Evolutionary conservation across 371 early-diverging fungal species (phyloP).

Genomic region (Sporodiniella umbellata): DNA sequence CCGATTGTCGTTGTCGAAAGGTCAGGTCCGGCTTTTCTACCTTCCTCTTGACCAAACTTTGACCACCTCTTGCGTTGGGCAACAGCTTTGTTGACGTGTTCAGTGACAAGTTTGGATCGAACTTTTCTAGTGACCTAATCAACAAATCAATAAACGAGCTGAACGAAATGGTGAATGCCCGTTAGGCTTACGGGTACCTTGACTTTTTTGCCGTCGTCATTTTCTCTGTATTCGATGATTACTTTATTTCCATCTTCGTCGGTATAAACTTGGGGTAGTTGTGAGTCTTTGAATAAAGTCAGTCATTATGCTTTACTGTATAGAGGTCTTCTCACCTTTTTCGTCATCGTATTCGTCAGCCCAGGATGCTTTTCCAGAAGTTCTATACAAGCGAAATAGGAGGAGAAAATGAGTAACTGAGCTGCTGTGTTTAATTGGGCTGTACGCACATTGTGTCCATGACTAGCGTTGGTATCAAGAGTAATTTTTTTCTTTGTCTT

Average conservation of each 20-base stretch:
- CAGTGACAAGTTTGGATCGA: slow-evolving; percentile 73
- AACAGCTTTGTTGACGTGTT: slow-evolving; percentile 85
- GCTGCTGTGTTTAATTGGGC: not conserved
- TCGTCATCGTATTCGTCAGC: slow-evolving; percentile 75
- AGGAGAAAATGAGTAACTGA: not conserved
- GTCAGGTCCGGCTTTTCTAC: slow-evolving; percentile 83
- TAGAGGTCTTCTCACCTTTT: slow-evolving; percentile 22
- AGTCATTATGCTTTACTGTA: not conserved
- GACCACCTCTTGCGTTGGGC: slow-evolving; percentile 88
- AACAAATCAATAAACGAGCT: not conserved
- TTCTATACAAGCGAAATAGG: slow-evolving; percentile 6
- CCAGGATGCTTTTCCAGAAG: slow-evolving; percentile 48
- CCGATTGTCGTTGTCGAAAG: slow-evolving; percentile 85
- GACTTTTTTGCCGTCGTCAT: slow-evolving; percentile 87
- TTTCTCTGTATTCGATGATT: slow-evolving; percentile 75
- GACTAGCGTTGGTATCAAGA: slow-evolving; percentile 10
- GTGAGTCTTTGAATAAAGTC: slow-evolving; percentile 29
- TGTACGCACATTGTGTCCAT: slow-evolving; percentile 27
- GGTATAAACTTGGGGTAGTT: slow-evolving; percentile 54
- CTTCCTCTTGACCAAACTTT: slow-evolving; percentile 79
- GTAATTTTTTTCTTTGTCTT: slow-evolving; percentile 2
- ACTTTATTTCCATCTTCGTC: slow-evolving; percentile 85
- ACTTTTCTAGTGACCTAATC: slow-evolving; percentile 76
- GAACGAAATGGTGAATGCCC: not conserved
- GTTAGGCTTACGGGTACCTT: slow-evolving; percentile 48